Evolutionary conservation across 1,284 basidiomycete species (phyloP), one percentile per base, ranked within the genome.

Genomic region (Peniophora sp.): DNA sequence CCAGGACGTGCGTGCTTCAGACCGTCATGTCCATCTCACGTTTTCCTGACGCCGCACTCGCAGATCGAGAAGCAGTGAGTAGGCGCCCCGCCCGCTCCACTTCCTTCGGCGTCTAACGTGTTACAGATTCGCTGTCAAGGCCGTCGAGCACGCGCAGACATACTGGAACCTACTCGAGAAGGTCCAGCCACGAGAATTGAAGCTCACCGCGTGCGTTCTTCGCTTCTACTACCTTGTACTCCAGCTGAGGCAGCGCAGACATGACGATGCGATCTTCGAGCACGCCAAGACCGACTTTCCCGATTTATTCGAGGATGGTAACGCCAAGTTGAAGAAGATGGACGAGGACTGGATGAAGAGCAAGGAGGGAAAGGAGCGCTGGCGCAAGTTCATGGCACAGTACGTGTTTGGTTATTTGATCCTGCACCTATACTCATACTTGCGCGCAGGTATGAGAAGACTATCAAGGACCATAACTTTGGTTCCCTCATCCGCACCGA

Each of bases 281-380:
- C 81, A 94, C 65, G 79, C 89, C 54, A 75, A 86, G 64, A 66
- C 73, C 55, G 72, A 75, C 34, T 99, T 99, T 72, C 94, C 96
- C 22, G 93, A 97, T 65, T 77, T 93, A 57, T 71, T 77, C 36
- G 75, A 76, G 55, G 65, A 75, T 45, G 77, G 81, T 16, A 75
- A 91, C 60, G 76, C 78, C 50, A 83, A 83, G 54, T 72, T 99
- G 45, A 68, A 70, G 55, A 81, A 81, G 61, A 71, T 98, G 23
- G 85, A 97, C 66, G 96, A 99, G 69, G 86, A 96, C n/a, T 84
- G 80, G 73, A 88, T 99, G 85, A 99, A 99, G 79, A 92, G 84
- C 58, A 68, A 78, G 8, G 78, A 82, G n/a, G 92, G 92, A 50
- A 99, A 99, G 77, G 83, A 87, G 65, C 77, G 81, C 56, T 99